Evolutionary conservation across 257 asterid species (phyloP).

Genomic region (Solanum phureja): DNA sequence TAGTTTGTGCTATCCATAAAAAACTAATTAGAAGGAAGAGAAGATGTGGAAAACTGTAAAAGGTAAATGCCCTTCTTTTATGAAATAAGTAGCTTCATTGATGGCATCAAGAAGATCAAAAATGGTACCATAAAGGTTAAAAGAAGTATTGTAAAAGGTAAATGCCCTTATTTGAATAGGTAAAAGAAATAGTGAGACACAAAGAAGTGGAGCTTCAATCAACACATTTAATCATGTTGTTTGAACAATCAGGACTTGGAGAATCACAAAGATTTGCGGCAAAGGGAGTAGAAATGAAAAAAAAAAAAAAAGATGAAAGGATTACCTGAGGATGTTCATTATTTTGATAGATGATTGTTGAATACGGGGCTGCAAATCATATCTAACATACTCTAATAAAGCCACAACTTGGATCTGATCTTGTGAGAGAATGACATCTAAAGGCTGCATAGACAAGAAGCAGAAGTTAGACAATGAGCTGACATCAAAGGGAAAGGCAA

Average conservation of each 20-base stretch:
- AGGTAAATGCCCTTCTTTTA: not conserved
- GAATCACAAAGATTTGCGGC: not conserved
- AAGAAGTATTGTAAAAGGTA: not conserved
- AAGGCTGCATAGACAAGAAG: slow-evolving; percentile 59
- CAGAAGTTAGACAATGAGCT: not conserved
- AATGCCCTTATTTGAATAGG: not conserved
- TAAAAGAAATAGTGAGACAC: not conserved
- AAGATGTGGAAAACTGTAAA: not conserved
- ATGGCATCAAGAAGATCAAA: not conserved
- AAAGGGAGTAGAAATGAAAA: not conserved
- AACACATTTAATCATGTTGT: not conserved
- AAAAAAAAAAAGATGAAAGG: slow-evolving; percentile 7
- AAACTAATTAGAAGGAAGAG: not conserved
- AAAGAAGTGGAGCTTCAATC: not conserved
- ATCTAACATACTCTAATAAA: slow-evolving; percentile 80
- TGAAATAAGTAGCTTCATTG: not conserved
- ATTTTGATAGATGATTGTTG: slow-evolving; percentile 84
- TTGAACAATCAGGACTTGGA: not conserved
- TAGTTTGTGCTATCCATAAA: not conserved
- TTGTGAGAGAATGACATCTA: slow-evolving; percentile 87
- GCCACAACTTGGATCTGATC: slow-evolving; percentile 81
- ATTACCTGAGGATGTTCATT: slow-evolving; percentile 73
- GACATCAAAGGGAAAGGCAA: not conserved
- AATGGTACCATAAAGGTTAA: not conserved
- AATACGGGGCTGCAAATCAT: slow-evolving; percentile 74